Base-by-base conservation (phyloP, 1,139 yeast species). In the Pichia inconspicua region DNA sequence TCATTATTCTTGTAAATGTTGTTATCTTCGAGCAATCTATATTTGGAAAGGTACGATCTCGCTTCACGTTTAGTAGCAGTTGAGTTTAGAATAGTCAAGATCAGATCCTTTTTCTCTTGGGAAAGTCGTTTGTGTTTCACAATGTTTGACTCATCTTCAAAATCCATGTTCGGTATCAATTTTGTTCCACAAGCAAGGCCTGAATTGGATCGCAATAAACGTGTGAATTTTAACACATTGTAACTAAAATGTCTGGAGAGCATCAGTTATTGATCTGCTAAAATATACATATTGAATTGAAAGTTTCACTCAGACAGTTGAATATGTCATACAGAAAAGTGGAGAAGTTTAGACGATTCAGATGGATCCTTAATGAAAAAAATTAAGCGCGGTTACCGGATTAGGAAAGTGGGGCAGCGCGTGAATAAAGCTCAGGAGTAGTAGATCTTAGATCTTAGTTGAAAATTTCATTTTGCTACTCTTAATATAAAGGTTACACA, bases 11-110 rank as follows among this genome's bases (percentile, higher is more conserved):
- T 54, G 44, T 61, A 62, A 15, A 62, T 61, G 48, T 62, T 59
- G 45, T 60, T 57, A 34, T 58, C 71, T 66, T 61, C 72, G 68
- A 65, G 57, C 2, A 69, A 54, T n/a, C 72, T 63, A 57, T 84
- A 84, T 62, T 81, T 83, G 39, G 74, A 66, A 44, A 84, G 64
- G 58, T 84, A 84, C 51, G 79, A 80, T 53, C 73, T 71, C 4
- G 88, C 87, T 60, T 84, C 94, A 54, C 94, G 65, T 61, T 82
- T 83, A 1, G 92, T 84, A 12, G 90, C 84, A 6, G 94, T 82
- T 6, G 88, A 80, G 57, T 77, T 80, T 47, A 84, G 67, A 31
- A 84, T 82, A 5, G 88, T 79, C 25, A 83, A 66, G n/a, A 84
- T 80, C 44, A 84, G 65, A 52, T 80, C 80, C 43, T 65, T 68